Evolutionary conservation across 192 early-diverging fungal genomes (phyloP).

Genomic region (Backusella morwellensis): DNA sequence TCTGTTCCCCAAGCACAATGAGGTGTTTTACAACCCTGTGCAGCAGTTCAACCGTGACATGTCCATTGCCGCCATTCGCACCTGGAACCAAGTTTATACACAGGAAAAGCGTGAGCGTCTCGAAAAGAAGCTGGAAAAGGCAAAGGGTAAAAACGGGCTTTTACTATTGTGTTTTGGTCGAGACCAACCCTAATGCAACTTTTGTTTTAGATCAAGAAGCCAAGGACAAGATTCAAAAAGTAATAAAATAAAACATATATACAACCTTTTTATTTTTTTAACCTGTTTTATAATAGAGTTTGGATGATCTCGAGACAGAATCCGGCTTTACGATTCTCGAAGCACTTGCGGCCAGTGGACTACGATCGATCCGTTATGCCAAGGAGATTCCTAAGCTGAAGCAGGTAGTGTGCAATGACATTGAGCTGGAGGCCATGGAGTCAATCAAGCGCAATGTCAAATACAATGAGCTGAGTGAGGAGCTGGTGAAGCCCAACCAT

Average conservation of each 20-base stretch:
- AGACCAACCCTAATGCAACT: background rate
- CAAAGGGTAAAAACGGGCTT: constrained; percentile 17
- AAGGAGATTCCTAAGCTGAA: constrained; percentile 83
- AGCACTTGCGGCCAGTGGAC: constrained; percentile 91
- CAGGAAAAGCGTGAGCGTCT: constrained; percentile 59
- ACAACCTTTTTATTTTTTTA: background rate
- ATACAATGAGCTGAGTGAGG: constrained; percentile 74
- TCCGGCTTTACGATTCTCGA: constrained; percentile 74
- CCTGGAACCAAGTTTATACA: constrained; percentile 79
- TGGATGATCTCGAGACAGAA: constrained; percentile 7
- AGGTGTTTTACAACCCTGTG: constrained; percentile 99
- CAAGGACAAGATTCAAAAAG: constrained; percentile 4
- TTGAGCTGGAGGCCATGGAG: constrained; percentile 84
- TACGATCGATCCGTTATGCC: constrained; percentile 95
- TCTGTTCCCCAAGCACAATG: constrained; percentile 80
- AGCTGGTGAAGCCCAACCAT: constrained; percentile 73
- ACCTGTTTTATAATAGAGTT: background rate
- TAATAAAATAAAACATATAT: background rate
- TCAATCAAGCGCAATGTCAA: constrained; percentile 85
- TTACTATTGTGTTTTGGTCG: background rate
- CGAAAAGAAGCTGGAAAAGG: constrained; percentile 49
- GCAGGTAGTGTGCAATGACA: constrained; percentile 89
- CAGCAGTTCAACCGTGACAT: constrained; percentile 98
- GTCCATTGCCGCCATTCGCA: constrained; percentile 94
- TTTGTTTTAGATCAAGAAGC: background rate